These are phyloP conservation scores for Fragilaria radians DNA, from an alignment of 108 stramenopile species.

Conservation along the genomic window DNA sequence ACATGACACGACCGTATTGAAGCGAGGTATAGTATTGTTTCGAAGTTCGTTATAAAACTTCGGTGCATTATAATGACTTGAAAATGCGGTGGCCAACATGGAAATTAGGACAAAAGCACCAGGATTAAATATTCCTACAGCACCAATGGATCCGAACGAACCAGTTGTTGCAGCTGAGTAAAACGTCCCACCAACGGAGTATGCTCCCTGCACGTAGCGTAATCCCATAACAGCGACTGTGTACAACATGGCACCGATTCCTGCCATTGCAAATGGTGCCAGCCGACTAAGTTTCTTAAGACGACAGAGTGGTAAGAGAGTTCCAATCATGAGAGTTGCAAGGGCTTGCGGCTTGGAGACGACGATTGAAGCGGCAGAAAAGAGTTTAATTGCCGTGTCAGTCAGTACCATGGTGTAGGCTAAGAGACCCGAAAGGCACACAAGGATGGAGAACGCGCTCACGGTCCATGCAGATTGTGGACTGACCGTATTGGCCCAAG, in stretches of 20 bases:
- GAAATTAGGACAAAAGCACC: conserved; percentile 54
- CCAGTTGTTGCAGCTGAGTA: conserved; percentile 24
- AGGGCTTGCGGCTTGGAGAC: conserved; percentile 52
- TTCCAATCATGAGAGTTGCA: conserved; percentile 56
- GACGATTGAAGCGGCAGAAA: conserved; percentile 49
- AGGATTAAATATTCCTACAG: conserved; percentile 23
- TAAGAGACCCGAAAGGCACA: conserved; percentile 60
- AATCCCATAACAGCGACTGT: conserved; percentile 79
- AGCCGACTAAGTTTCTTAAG: conserved; percentile 79
- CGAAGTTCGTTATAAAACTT: conserved; percentile 86
- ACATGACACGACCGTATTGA: conserved; percentile 59
- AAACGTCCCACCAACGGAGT: conserved; percentile 65
- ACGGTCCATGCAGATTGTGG: conserved; percentile 60
- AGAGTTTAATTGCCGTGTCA: conserved; percentile 60
- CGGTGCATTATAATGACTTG: conserved; percentile 96
- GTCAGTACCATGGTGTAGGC: conserved; percentile 95
- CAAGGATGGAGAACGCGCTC: conserved; percentile 60
- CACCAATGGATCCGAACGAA: conserved; percentile 61
- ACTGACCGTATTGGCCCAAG: conserved; percentile 87
- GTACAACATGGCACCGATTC: conserved; percentile 81
- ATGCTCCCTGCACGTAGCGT: conserved; percentile 75
- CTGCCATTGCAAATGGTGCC: conserved; percentile 81
- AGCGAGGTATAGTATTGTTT: conserved; percentile 63
- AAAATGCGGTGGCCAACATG: conserved; percentile 78
- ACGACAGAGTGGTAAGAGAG: conserved; percentile 89